Percentiles rank a stretch among this genome's conserved stretches.
Conservation (phyloP, 2,329 filamentous ascomycete species). For the Coccinonectria pachysandricola region DNA sequence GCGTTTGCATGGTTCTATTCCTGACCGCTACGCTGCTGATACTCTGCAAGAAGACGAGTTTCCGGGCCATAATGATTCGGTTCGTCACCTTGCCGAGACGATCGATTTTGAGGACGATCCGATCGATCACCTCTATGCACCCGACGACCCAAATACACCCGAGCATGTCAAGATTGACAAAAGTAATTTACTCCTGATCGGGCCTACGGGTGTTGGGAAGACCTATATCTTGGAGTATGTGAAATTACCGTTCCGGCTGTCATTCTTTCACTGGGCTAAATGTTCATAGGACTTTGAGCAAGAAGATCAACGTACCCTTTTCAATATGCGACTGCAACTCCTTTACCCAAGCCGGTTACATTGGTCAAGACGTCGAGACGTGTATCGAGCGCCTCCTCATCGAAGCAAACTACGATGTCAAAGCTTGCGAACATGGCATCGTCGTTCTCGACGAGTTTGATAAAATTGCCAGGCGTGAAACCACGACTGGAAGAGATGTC, state of each 20-base stretch:
- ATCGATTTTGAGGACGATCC: slow-evolving; percentile 20
- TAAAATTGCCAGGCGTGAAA: slow-evolving; percentile 85
- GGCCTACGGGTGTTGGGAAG: slow-evolving; percentile 91
- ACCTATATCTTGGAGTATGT: slow-evolving; percentile 74
- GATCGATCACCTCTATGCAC: slow-evolving; percentile 35
- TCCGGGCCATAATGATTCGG: slow-evolving; percentile 39
- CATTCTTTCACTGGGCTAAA: too few relatives aligned
- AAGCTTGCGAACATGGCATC: slow-evolving; percentile 79
- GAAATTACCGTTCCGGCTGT: not conserved
- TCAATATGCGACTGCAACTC: slow-evolving; percentile 93
- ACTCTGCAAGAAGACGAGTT: slow-evolving; percentile 43
- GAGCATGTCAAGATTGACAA: slow-evolving; percentile 73
- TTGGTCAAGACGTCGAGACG: slow-evolving; percentile 94
- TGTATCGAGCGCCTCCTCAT: slow-evolving; percentile 86
- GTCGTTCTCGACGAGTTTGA: slow-evolving; percentile 96
- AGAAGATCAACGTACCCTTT: slow-evolving; percentile 89
- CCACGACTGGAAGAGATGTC: slow-evolving; percentile 83
- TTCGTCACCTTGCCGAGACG: slow-evolving; percentile 30
- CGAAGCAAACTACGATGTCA: slow-evolving; percentile 80
- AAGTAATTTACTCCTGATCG: slow-evolving; percentile 83
- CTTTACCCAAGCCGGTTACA: slow-evolving; percentile 93
- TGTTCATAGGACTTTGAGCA: slow-evolving; percentile 71
- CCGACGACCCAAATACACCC: slow-evolving; percentile 34
- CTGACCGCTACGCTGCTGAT: slow-evolving; percentile 25
- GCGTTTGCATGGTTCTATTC: slow-evolving; percentile 21